phyloP scores from a whole-genome alignment of 2,329 filamentous ascomycete species.

The Penicillium nordicum region DNA sequence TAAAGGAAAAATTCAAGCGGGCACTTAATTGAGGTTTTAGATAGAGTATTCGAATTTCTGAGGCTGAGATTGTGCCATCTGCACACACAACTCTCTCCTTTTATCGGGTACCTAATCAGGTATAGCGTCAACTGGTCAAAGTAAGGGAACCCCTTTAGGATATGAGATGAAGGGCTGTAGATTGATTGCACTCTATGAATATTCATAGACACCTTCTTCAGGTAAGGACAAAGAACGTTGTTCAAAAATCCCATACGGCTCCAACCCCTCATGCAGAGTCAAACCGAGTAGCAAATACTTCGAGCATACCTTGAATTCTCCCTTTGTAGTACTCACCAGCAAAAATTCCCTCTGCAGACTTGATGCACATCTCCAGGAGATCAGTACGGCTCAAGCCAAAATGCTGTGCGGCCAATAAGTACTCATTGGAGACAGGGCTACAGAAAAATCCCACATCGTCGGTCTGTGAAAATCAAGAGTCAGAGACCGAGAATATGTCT shows the following conservation, averaged over 20 bases:
- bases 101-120: not conserved
- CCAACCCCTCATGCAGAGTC: not conserved
- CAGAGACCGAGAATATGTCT: not conserved
- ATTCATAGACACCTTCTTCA: not conserved
- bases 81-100: too few species aligned
- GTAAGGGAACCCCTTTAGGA: not conserved
- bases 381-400: slow-evolving; percentile 56
- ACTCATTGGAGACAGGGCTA: slow-evolving; percentile 73
- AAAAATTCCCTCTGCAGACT: slow-evolving; percentile 65
- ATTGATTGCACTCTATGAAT: too few species aligned
- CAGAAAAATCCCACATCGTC: slow-evolving; percentile 82
- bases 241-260: too few species aligned
- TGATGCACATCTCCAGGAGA: slow-evolving; percentile 56
- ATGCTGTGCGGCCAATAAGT: slow-evolving; percentile 66
- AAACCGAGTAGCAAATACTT: slow-evolving; percentile 19
- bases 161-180: too few species aligned
- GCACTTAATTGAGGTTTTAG: not conserved
- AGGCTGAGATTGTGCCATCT: not conserved
- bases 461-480: slow-evolving; percentile 51
- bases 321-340: slow-evolving; percentile 57
- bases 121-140: not conserved
- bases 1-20: not conserved
- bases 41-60: too few species aligned
- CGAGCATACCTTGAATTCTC: slow-evolving; percentile 24
- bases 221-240: not conserved